Percentiles rank a stretch among this genome's conserved stretches.
phyloP scores from a whole-genome alignment of 163 green algal species.

The Scenedesmus sp. region DNA sequence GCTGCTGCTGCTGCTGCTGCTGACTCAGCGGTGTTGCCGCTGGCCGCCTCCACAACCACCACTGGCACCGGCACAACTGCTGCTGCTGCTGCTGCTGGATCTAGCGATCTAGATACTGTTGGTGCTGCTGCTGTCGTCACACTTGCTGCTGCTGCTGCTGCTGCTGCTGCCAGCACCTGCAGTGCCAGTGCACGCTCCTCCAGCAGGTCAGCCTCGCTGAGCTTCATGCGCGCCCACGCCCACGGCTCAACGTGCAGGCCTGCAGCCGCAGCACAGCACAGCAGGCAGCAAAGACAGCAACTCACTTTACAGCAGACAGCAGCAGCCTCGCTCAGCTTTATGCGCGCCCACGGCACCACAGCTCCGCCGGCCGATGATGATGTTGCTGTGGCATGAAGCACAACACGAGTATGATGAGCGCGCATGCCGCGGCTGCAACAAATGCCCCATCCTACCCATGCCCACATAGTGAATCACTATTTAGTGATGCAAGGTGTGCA shows the following conservation, averaged over 20 bases:
- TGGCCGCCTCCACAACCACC: neutral
- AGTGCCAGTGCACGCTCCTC: constrained; percentile 22
- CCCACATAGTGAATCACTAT: too few relatives aligned
- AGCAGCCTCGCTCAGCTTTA: neutral
- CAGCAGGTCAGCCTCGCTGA: constrained; percentile 1
- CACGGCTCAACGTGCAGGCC: neutral
- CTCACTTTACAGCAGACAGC: neutral
- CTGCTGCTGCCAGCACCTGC: constrained; percentile 20
- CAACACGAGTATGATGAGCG: too few relatives aligned
- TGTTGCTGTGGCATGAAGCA: too few relatives aligned
- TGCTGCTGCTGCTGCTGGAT: neutral
- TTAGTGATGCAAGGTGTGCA: too few relatives aligned
- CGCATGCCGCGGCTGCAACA: too few relatives aligned
- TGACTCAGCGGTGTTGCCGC: neutral
- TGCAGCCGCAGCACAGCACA: neutral
- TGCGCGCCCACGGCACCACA: neutral
- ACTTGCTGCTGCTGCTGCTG: neutral
- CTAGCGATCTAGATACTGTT: neutral
- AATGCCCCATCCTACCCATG: too few relatives aligned
- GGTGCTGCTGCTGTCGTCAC: neutral
- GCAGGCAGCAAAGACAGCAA: neutral
- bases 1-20: neutral
- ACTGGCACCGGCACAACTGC: neutral
- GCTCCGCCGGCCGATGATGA: too few relatives aligned
- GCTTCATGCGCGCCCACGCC: constrained; percentile 22